Base-by-base conservation (phyloP, 306 rosid species). In the Sphenostylis stenocarpa region DNA sequence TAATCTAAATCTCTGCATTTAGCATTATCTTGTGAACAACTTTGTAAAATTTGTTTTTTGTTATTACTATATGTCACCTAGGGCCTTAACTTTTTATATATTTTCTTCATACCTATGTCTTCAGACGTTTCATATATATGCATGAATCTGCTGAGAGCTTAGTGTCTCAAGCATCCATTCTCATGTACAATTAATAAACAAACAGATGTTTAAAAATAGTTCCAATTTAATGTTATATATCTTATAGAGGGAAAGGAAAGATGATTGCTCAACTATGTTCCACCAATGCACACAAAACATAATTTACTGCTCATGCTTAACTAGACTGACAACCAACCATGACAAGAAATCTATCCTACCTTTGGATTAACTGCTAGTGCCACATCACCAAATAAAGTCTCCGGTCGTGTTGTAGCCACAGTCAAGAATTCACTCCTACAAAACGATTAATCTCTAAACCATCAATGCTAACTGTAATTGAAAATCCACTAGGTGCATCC, bases 331-430 rank as follows among this genome's bases (percentile, higher is more conserved):
- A 15, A 52, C 49, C 74, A 45, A 72, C 31, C 41, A 66, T 39
- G 44, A 44, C 57, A 61, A 65, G 44, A 66, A 84, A 67, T 67
- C 15, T 61, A 82, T 31, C 84, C 67, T 83, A 94, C 98, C 93
- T 90, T 34, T 38, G 97, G 98, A 86, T 94, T 71, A 85, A 94
- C 95, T 65, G 97, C 97, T 63, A 94, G 75, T 78, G 97, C 98
- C 68, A 94, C 98, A 86, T 94, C 98, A 76, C 97, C 97, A 90
- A 94, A 94, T 68, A 94, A 86, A 63, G 98, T 94, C 90, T 91
- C 98, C 1, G 96, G 98, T 13, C 98, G 93, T 24, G 97, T 94
- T 75, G 98, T 94, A 78, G 98, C 98, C 70, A 94, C 86, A 67
- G 95, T 94, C 91, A 94, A 73, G 82, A 19, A 94, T 80, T 94